Percentiles rank a stretch among this genome's conserved stretches.
These are phyloP conservation scores for Rubia balearica DNA, from an alignment of 305 asterid genomes.

Conservation along the genomic window DNA sequence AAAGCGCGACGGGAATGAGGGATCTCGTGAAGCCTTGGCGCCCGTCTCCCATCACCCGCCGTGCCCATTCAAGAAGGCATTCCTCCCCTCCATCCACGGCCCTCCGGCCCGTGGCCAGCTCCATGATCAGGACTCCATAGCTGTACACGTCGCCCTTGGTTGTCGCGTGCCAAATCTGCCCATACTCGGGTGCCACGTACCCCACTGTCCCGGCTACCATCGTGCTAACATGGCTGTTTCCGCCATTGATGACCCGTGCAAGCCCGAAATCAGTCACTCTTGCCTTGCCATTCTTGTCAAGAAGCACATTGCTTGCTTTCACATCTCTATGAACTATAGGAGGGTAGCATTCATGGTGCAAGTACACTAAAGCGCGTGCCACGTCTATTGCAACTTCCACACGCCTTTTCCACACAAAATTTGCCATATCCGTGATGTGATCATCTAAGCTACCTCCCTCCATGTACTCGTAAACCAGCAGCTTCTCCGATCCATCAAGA, in stretches of 20 bases:
- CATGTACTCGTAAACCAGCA: constrained; percentile 86
- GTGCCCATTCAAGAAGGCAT: constrained; percentile 84
- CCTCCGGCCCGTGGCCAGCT: constrained; percentile 75
- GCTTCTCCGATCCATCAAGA: constrained; percentile 65
- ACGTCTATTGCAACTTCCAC: constrained; percentile 64
- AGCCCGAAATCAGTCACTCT: constrained; percentile 93
- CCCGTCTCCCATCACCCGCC: constrained; percentile 69
- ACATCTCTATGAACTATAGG: constrained; percentile 81
- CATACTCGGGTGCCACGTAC: constrained; percentile 94
- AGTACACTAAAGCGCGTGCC: constrained; percentile 62
- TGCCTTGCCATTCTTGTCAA: constrained; percentile 67
- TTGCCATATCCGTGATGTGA: constrained; percentile 39
- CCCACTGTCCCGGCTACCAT: constrained; percentile 97
- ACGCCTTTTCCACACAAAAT: constrained; percentile 54
- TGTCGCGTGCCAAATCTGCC: constrained; percentile 90
- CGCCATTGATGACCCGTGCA: constrained; percentile 71
- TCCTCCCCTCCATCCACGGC: constrained; percentile 95
- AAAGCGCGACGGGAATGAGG: constrained; percentile 46
- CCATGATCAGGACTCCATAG: constrained; percentile 84
- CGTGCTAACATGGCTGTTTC: constrained; percentile 79
- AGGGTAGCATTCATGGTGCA: constrained; percentile 91
- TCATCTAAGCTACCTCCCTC: constrained; percentile 88
- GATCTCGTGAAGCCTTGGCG: constrained; percentile 27
- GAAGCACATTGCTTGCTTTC: constrained; percentile 90
- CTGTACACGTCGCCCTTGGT: constrained; percentile 98